These are phyloP conservation scores for Houttuynia cordata DNA, from an alignment of 164 flowering plant genomes.

Conservation along the genomic window DNA sequence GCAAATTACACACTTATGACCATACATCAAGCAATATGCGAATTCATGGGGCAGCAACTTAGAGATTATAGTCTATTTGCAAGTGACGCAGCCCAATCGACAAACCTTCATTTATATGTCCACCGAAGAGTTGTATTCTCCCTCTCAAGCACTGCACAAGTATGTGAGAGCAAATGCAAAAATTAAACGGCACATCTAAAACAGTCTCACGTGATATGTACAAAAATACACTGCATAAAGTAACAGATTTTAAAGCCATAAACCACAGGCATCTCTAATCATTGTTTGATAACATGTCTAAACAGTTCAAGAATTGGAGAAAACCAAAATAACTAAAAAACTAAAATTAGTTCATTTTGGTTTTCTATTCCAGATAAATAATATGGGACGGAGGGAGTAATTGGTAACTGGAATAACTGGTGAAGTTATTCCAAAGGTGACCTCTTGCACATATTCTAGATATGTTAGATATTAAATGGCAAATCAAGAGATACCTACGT, in stretches of 20 bases:
- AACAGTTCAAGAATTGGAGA: too few species aligned
- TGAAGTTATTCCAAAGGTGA: too few species aligned
- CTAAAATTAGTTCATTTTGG: too few species aligned
- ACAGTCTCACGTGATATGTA: neutral
- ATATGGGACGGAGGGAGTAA: too few species aligned
- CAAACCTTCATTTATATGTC: neutral
- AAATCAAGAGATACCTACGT: neutral
- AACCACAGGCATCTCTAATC: neutral
- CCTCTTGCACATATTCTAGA: too few species aligned
- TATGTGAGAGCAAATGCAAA: neutral
- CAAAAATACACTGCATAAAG: neutral
- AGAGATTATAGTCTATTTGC: neutral
- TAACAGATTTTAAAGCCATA: neutral
- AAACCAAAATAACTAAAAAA: too few species aligned
- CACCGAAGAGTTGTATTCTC: neutral
- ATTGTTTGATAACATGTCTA: too few species aligned
- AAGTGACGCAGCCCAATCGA: neutral
- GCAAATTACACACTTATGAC: neutral
- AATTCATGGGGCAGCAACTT: neutral
- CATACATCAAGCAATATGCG: neutral
- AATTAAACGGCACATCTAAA: neutral
- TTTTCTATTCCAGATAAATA: too few species aligned
- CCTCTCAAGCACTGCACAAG: neutral
- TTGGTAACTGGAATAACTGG: too few species aligned
- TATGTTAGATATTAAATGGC: neutral